phyloP scores from a whole-genome alignment of 768 basidiomycete species.

The Hericium rajendrae region DNA sequence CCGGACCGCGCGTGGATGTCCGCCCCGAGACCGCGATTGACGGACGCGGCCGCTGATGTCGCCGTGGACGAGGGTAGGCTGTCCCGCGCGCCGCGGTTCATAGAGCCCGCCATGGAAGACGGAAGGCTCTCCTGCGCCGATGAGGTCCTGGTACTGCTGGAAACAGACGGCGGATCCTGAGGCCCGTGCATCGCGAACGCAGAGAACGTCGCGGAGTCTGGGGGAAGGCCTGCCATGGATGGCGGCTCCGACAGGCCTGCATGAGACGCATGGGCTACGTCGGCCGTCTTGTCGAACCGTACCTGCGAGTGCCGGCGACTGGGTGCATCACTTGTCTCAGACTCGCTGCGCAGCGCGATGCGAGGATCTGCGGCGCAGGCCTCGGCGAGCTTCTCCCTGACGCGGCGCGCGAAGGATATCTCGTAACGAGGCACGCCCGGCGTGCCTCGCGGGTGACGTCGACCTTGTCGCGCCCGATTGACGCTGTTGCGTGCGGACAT shows the following conservation, averaged over 20 bases:
- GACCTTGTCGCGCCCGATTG: constrained; percentile 15
- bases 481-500: constrained; percentile 14
- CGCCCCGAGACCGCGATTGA: not conserved
- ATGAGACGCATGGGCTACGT: too few relatives aligned
- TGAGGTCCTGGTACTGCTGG: not conserved
- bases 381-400: constrained; percentile 29
- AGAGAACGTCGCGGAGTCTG: not conserved
- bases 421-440: constrained; percentile 10
- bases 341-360: not conserved
- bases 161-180: not conserved
- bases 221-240: not conserved
- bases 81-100: not conserved
- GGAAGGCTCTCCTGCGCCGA: not conserved
- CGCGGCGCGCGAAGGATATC: constrained; percentile 34
- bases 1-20: not conserved
- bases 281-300: not conserved
- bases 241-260: not conserved
- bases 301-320: too few relatives aligned
- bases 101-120: not conserved
- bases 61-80: not conserved
- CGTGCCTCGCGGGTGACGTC: not conserved
- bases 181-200: not conserved
- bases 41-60: not conserved
- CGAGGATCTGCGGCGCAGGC: not conserved
- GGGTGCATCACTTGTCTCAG: not conserved